Conservation (phyloP, 225 moss, liverwort and hornwort genomes). For the Pseudisothecium myosuroides region DNA sequence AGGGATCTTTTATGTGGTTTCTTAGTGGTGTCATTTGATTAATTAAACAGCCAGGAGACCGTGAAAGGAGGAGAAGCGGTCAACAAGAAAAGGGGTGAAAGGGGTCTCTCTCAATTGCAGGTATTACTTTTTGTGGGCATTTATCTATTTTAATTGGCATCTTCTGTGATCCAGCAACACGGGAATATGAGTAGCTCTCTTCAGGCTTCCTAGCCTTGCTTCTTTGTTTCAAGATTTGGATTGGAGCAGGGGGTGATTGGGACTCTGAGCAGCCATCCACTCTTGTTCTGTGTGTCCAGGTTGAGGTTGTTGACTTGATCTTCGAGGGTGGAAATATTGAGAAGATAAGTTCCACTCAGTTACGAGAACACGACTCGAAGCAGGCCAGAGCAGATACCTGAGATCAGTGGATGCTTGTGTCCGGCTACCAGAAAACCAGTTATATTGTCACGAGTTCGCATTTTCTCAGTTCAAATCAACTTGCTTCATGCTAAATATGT, state of each 20-base stretch:
- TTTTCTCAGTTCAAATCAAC: neutral
- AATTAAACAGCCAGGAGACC: constrained; percentile 57
- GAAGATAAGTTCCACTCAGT: constrained; percentile 45
- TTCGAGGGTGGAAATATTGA: constrained; percentile 26
- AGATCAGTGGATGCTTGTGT: neutral
- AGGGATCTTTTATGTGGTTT: neutral
- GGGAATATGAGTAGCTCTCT: neutral
- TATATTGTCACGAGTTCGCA: neutral
- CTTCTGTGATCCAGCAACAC: neutral
- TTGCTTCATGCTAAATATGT: neutral
- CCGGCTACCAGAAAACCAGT: neutral
- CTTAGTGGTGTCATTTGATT: neutral
- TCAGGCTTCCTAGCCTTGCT: neutral
- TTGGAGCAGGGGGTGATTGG: neutral
- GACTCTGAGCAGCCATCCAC: neutral
- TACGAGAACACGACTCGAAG: constrained; percentile 1
- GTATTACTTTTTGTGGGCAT: neutral
- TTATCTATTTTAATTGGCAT: neutral
- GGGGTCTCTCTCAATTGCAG: constrained; percentile 58
- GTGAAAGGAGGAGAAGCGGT: constrained; percentile 61
- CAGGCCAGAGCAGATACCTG: neutral
- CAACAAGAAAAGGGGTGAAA: constrained; percentile 64
- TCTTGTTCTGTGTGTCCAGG: constrained; percentile 3
- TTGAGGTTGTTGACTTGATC: constrained; percentile 55
- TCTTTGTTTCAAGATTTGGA: neutral